phyloP scores from a whole-genome alignment of 2,329 filamentous ascomycete species.

The Lachnellula occidentalis region DNA sequence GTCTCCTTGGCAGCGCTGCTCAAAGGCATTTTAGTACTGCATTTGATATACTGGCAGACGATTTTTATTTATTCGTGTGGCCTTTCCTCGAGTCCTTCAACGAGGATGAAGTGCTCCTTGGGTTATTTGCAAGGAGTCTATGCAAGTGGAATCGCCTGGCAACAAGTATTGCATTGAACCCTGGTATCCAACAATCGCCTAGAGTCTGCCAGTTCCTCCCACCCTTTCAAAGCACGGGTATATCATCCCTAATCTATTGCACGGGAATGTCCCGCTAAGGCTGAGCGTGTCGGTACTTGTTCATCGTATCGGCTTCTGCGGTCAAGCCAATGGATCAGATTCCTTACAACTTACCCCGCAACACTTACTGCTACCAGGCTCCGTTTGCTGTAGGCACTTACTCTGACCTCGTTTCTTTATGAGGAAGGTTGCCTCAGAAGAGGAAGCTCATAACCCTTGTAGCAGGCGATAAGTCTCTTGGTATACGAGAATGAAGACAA shows the following conservation, averaged over 20 bases:
- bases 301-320: not conserved
- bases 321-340: not conserved
- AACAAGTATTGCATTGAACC: too few relatives aligned
- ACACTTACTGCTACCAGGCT: not conserved
- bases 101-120: too few relatives aligned
- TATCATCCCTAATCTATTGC: not conserved
- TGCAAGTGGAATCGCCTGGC: too few relatives aligned
- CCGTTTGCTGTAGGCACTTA: not conserved
- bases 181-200: too few relatives aligned
- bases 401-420: not conserved
- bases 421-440: not conserved
- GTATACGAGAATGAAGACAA: not conserved
- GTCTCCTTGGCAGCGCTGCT: too few relatives aligned
- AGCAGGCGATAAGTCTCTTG: not conserved
- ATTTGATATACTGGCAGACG: too few relatives aligned
- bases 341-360: not conserved
- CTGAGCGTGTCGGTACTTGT: not conserved
- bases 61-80: too few relatives aligned
- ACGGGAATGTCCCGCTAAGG: not conserved
- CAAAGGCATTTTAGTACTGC: too few relatives aligned
- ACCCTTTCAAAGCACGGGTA: too few relatives aligned
- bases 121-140: too few relatives aligned
- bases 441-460: constrained; percentile 1
- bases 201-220: too few relatives aligned
- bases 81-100: too few relatives aligned